Evolutionary conservation across 2,329 filamentous ascomycete species (phyloP).

Genomic region (Tolypocladium ophioglossoides): DNA sequence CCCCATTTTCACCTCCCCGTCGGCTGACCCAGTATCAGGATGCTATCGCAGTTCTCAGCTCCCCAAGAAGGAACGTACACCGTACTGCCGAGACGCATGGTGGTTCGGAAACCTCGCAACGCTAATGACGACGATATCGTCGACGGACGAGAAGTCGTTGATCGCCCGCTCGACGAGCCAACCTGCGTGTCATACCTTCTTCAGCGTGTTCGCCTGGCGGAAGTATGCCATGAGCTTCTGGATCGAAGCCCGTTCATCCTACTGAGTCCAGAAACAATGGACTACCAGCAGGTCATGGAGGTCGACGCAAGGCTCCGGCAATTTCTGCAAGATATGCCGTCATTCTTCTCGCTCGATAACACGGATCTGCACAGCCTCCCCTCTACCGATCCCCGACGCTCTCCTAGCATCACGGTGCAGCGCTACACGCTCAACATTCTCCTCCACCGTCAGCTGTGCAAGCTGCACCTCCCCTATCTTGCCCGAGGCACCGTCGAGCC

Average conservation of each 20-base stretch:
- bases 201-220: slow-evolving; percentile 25
- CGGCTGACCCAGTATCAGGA: slow-evolving; percentile 12
- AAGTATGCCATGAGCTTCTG: slow-evolving; percentile 23
- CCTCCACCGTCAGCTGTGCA: slow-evolving; percentile 22
- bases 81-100: slow-evolving; percentile 27
- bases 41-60: slow-evolving; percentile 24
- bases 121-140: slow-evolving; percentile 26
- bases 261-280: slow-evolving; percentile 16
- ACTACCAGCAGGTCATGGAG: slow-evolving; percentile 20
- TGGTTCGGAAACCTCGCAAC: slow-evolving; percentile 26
- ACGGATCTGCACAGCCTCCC: slow-evolving; percentile 10
- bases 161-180: slow-evolving; percentile 17
- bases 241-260: slow-evolving; percentile 18
- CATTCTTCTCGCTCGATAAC: slow-evolving; percentile 16
- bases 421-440: slow-evolving; percentile 22
- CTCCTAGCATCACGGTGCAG: slow-evolving; percentile 16
- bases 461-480: slow-evolving; percentile 23
- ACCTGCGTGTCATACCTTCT: slow-evolving; percentile 27
- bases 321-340: slow-evolving; percentile 16
- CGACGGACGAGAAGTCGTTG: slow-evolving; percentile 15
- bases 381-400: slow-evolving; percentile 10
- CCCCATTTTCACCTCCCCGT: too few species aligned
- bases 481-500: slow-evolving; percentile 22
- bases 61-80: slow-evolving; percentile 24
- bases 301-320: slow-evolving; percentile 19